Evolutionary conservation across 305 asterid genomes (phyloP).

Genomic region (Stenogyne calaminthoides): DNA sequence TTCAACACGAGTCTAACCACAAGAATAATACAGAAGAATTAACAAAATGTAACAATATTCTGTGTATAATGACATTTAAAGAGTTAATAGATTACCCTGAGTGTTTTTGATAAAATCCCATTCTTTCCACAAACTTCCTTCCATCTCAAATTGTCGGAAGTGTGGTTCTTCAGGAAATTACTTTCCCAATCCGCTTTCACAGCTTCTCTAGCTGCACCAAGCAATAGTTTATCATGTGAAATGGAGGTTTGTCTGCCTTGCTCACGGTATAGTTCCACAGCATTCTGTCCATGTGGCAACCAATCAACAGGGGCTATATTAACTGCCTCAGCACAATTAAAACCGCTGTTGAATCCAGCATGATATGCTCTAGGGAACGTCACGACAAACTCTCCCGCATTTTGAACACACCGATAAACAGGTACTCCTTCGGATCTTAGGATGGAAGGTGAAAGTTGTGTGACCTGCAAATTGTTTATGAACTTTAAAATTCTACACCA

Average conservation of each 20-base stretch:
- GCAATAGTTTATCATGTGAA: slow-evolving; percentile 83
- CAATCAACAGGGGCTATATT: slow-evolving; percentile 93
- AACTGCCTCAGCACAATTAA: slow-evolving; percentile 92
- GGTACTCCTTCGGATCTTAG: slow-evolving; percentile 73
- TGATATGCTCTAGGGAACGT: slow-evolving; percentile 93
- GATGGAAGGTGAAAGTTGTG: slow-evolving; percentile 82
- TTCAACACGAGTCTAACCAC: slow-evolving; percentile 65
- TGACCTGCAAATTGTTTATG: slow-evolving; percentile 60
- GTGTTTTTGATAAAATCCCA: slow-evolving; percentile 67
- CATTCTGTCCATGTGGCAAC: slow-evolving; percentile 83
- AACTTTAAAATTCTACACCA: slow-evolving; percentile 11
- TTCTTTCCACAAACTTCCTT: slow-evolving; percentile 77
- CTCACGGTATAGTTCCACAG: slow-evolving; percentile 72
- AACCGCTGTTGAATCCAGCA: slow-evolving; percentile 88
- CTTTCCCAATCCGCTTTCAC: slow-evolving; percentile 83
- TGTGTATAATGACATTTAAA: neutral
- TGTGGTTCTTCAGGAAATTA: slow-evolving; percentile 62
- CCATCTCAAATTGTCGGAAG: slow-evolving; percentile 63
- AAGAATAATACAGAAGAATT: slow-evolving; percentile 12
- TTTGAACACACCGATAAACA: slow-evolving; percentile 77
- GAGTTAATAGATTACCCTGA: slow-evolving; percentile 56
- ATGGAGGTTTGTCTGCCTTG: slow-evolving; percentile 71
- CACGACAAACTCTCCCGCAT: slow-evolving; percentile 79
- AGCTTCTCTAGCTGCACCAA: slow-evolving; percentile 87
- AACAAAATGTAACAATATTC: neutral